Conservation (phyloP, 352 stramenopile species). For the Globisporangium nagaii region DNA sequence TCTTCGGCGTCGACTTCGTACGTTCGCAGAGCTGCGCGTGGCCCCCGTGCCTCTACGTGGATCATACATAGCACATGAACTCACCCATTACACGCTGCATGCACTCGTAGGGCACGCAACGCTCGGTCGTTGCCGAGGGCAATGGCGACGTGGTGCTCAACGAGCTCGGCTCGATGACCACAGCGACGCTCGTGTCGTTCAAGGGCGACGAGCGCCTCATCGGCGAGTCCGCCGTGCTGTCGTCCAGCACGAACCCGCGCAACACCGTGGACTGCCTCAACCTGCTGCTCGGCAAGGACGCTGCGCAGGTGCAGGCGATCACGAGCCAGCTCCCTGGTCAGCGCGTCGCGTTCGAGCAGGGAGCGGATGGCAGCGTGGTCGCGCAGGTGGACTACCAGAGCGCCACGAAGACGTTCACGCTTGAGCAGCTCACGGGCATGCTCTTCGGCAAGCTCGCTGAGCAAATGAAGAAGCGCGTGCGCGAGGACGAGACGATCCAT, state of each 20-base stretch:
- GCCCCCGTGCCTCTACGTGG: too few relatives aligned
- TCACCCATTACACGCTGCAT: too few relatives aligned
- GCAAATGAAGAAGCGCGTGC: constrained; percentile 58
- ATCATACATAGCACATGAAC: too few relatives aligned
- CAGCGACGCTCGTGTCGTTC: constrained; percentile 83
- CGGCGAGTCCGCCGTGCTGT: constrained; percentile 80
- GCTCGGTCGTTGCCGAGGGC: constrained; percentile 65
- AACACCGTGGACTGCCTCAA: constrained; percentile 79
- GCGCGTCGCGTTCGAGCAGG: constrained; percentile 35
- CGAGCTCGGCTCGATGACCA: constrained; percentile 85
- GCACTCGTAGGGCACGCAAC: constrained; percentile 53
- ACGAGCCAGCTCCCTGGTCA: constrained; percentile 39
- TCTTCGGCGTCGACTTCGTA: constrained; percentile 84
- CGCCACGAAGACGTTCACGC: constrained; percentile 42
- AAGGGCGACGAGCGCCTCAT: constrained; percentile 81
- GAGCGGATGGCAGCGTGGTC: constrained; percentile 25
- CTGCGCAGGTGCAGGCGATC: constrained; percentile 35
- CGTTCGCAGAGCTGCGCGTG: constrained; percentile 17
- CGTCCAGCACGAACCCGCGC: constrained; percentile 75
- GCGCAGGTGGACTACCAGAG: constrained; percentile 58
- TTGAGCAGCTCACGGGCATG: constrained; percentile 76
- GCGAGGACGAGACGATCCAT: constrained; percentile 32
- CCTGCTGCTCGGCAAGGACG: constrained; percentile 53
- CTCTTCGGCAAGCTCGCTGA: constrained; percentile 66
- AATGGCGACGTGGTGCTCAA: constrained; percentile 84